These are phyloP conservation scores for Hordeum marinum DNA, from an alignment of 176 grass and related monocot genomes.

Conservation along the genomic window DNA sequence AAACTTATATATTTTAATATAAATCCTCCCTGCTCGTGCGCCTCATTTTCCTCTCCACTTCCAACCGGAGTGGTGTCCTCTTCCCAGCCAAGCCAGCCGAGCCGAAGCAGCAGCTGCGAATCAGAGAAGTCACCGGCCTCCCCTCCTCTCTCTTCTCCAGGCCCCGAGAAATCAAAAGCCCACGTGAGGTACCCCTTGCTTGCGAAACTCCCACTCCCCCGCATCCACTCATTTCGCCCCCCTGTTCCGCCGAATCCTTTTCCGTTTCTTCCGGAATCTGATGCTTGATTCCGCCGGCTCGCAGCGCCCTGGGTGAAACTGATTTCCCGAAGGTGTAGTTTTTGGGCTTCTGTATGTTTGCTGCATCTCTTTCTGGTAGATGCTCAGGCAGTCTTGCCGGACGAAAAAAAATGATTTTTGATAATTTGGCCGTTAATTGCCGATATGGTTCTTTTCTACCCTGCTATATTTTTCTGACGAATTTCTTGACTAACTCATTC, in stretches of 20 bases:
- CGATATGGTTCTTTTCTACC: background rate
- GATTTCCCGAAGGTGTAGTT: background rate
- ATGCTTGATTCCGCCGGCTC: background rate
- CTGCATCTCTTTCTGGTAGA: background rate
- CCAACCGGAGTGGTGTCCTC: background rate
- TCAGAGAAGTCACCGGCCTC: background rate
- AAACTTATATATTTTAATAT: background rate
- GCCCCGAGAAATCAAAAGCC: slow-evolving; percentile 11
- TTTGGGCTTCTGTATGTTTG: background rate
- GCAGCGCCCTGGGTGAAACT: background rate
- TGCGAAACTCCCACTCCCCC: slow-evolving; percentile 13
- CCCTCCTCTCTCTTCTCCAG: background rate
- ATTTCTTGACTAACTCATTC: slow-evolving; percentile 2
- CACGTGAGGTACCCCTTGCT: slow-evolving; percentile 28
- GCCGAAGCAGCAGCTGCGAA: background rate
- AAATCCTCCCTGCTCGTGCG: background rate
- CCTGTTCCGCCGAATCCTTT: background rate
- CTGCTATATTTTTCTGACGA: background rate
- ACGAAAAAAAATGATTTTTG: background rate
- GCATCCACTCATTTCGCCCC: slow-evolving; percentile 8
- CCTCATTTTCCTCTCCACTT: background rate
- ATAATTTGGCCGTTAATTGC: background rate
- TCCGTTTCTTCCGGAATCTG: background rate
- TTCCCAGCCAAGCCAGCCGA: background rate
- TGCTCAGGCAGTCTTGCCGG: background rate